A percentile compares a stretch with the other conserved stretches of the same genome.
Conservation (phyloP, 1,139 yeast genomes). For the Hyphopichia pseudoburtonii region DNA sequence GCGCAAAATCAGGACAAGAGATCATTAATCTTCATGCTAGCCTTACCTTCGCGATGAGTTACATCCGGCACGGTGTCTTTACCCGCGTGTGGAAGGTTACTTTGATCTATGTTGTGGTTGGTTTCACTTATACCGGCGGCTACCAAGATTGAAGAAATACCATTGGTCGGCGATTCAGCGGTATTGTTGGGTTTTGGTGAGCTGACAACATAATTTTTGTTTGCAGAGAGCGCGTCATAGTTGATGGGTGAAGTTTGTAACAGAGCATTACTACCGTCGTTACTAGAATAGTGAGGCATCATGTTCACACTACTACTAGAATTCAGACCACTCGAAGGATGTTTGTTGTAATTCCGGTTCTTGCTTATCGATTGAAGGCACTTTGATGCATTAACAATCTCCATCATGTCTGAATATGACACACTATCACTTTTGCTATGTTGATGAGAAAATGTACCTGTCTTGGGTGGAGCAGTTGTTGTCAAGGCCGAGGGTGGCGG, state of each 20-base stretch:
- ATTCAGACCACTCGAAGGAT: background rate
- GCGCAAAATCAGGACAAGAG: conserved; percentile 22
- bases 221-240: conserved; percentile 6
- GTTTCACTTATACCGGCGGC: conserved; percentile 26
- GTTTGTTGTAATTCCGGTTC: conserved; percentile 4
- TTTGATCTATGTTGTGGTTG: no score
- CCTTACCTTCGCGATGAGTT: no score
- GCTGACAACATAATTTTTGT: conserved; percentile 6
- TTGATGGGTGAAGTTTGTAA: conserved; percentile 9
- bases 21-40: conserved; percentile 30
- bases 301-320: background rate
- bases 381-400: conserved; percentile 40
- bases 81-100: no score
- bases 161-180: conserved; percentile 9
- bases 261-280: background rate
- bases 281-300: background rate
- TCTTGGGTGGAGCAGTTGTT: background rate
- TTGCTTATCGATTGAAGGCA: conserved; percentile 36
- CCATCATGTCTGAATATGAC: conserved; percentile 24
- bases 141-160: conserved; percentile 26
- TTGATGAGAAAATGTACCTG: background rate
- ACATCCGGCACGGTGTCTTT: no score
- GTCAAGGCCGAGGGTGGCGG: no score
- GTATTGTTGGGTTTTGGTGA: background rate
- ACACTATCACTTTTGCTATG: background rate